phyloP scores from a whole-genome alignment of 495 filamentous ascomycete species.

The Neurospora sublineolata region DNA sequence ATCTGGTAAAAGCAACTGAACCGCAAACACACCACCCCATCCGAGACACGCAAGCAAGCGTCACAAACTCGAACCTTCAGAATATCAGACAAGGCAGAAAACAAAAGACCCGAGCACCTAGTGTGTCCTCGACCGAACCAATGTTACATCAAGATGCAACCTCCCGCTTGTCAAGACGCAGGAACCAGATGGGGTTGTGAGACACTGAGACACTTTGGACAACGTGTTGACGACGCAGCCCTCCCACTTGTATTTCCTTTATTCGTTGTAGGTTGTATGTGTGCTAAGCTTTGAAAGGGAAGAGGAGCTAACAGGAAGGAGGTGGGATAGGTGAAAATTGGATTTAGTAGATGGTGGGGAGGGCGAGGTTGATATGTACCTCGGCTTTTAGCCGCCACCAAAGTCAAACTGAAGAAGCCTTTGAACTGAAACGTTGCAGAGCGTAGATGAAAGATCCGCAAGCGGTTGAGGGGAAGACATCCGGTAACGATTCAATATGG shows the following conservation, averaged over 20 bases:
- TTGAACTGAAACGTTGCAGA: not conserved
- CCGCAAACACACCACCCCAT: not conserved
- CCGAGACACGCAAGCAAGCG: not conserved
- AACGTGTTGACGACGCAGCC: not conserved
- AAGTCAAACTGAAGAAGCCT: not conserved
- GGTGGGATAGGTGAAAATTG: not conserved
- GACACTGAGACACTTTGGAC: not conserved
- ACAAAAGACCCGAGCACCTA: not conserved
- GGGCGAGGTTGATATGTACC: not conserved
- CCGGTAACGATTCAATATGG: not conserved
- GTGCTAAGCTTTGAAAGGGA: not conserved
- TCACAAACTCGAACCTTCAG: not conserved
- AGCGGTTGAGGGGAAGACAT: not conserved
- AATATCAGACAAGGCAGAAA: not conserved
- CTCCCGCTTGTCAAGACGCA: not conserved
- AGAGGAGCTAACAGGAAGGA: not conserved
- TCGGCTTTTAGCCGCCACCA: not conserved
- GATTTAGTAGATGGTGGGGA: not conserved
- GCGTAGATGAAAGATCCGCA: not conserved
- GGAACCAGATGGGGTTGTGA: not conserved
- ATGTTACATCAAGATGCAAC: not conserved
- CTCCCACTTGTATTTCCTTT: not conserved
- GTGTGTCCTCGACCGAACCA: not conserved
- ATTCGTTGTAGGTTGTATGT: not conserved
- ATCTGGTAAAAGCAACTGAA: not conserved